Evolutionary conservation across 1,139 yeast species (phyloP).

Genomic region (Nakaseomyces sp.): DNA sequence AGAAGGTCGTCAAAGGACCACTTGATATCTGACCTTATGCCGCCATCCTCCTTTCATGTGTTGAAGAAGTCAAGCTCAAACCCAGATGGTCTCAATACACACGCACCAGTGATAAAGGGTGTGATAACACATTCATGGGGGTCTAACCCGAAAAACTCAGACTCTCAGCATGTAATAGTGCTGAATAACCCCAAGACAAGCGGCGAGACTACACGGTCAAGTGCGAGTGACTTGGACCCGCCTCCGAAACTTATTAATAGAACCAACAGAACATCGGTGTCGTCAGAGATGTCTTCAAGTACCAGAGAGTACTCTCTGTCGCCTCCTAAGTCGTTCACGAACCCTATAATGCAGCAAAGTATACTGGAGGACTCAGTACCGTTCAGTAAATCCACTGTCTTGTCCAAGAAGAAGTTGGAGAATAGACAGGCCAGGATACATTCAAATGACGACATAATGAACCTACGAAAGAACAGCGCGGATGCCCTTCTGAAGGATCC

Average conservation of each 20-base stretch:
- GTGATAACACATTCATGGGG: conserved; percentile 38
- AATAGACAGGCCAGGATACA: conserved; percentile 28
- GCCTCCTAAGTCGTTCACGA: not conserved
- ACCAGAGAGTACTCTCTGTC: conserved; percentile 2
- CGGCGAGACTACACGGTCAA: conserved; percentile 7
- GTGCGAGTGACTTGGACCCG: conserved; percentile 1
- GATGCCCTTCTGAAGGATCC: conserved; percentile 2
- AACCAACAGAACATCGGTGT: conserved; percentile 7
- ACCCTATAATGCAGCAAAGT: conserved; percentile 1
- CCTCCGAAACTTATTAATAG: not conserved
- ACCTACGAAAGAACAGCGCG: conserved; percentile 11
- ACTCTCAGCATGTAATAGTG: conserved; percentile 19
- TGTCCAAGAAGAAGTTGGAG: conserved; percentile 5
- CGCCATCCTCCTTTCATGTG: conserved; percentile 7
- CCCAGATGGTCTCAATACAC: conserved; percentile 6
- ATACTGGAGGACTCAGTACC: conserved; percentile 5
- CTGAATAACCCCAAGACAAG: conserved; percentile 17
- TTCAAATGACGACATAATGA: conserved; percentile 25
- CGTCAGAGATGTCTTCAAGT: not conserved
- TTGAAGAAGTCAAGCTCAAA: conserved; percentile 4
- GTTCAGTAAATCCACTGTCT: not conserved
- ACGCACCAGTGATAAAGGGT: conserved; percentile 32
- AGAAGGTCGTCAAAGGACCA: conserved; percentile 8
- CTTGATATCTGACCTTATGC: conserved; percentile 11
- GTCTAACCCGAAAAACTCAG: conserved; percentile 13